A percentile compares a stretch with the other conserved stretches of the same genome.
These are phyloP conservation scores for Pichia gijzeniarum DNA, from an alignment of 805 yeast species.

Conservation along the genomic window DNA sequence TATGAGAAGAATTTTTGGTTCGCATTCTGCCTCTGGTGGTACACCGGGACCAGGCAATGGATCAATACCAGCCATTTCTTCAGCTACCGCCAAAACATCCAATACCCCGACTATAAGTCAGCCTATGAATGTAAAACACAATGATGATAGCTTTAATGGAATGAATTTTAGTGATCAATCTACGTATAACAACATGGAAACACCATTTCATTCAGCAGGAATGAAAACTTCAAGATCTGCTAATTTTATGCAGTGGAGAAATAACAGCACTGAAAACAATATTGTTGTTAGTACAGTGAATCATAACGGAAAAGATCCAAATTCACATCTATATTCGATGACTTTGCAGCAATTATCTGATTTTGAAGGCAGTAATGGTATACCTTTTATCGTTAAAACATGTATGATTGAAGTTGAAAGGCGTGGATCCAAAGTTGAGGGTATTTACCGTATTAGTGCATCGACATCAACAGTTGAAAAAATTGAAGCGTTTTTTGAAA, in stretches of 20 bases:
- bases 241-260: conserved; percentile 34
- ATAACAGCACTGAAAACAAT: conserved; percentile 14
- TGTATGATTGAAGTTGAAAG: conserved; percentile 74
- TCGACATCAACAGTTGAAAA: conserved; percentile 58
- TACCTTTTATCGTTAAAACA: conserved; percentile 67
- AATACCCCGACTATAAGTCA: conserved; percentile 22
- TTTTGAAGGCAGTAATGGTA: conserved; percentile 46
- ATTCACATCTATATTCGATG: conserved; percentile 36
- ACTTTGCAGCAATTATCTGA: conserved; percentile 58
- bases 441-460: conserved; percentile 87
- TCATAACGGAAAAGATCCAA: not conserved
- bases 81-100: no score
- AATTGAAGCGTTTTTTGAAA: conserved; percentile 31
- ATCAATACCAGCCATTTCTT: no score
- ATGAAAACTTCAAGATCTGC: conserved; percentile 46
- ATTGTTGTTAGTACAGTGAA: conserved; percentile 16
- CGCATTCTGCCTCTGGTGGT: conserved; percentile 6
- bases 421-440: conserved; percentile 73
- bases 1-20: conserved; percentile 29
- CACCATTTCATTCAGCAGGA: conserved; percentile 16
- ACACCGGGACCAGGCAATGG: not conserved
- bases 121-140: conserved; percentile 28
- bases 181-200: not conserved
- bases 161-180: not conserved
- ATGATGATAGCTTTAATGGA: conserved; percentile 18